Percentiles rank a stretch among this genome's conserved stretches.
Evolutionary conservation across 441 rosid genomes (phyloP).

Genomic region (Populus hybrid): DNA sequence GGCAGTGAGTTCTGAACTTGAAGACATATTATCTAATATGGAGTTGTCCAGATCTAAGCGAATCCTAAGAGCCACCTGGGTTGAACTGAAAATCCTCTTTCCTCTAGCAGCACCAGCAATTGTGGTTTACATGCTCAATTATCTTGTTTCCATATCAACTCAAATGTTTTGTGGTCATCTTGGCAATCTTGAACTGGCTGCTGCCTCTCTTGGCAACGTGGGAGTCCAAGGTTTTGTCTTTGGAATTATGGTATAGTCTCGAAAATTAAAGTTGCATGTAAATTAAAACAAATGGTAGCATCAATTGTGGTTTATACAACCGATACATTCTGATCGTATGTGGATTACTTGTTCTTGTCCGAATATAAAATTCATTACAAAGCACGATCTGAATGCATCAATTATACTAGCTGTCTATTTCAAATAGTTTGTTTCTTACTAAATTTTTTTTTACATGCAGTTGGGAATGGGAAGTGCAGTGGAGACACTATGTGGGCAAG

Average conservation of each 20-base stretch:
- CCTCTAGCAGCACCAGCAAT: constrained; percentile 55
- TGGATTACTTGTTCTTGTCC: no score
- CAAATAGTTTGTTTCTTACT: no score
- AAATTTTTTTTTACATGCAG: constrained; percentile 29
- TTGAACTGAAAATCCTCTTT: constrained; percentile 50
- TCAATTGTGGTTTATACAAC: no score
- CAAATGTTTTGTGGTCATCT: constrained; percentile 54
- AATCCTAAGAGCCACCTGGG: constrained; percentile 37
- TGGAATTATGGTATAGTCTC: constrained; percentile 56
- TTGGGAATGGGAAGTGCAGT: constrained; percentile 93
- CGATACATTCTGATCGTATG: no score
- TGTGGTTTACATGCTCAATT: constrained; percentile 51
- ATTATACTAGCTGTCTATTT: no score
- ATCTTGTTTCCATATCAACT: constrained; percentile 44
- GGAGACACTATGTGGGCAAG: constrained; percentile 82
- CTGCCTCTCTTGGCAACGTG: constrained; percentile 31
- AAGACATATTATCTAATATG: constrained; percentile 39
- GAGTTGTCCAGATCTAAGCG: constrained; percentile 27
- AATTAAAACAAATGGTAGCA: no score
- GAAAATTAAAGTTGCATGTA: no score
- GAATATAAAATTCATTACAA: no score
- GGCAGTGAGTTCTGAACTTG: constrained; percentile 37
- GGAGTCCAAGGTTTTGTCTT: constrained; percentile 42
- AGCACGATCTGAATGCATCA: no score
- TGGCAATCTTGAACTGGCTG: constrained; percentile 34